Evolutionary conservation across 495 filamentous ascomycete species (phyloP).

Genomic region (Zalerion maritima): DNA sequence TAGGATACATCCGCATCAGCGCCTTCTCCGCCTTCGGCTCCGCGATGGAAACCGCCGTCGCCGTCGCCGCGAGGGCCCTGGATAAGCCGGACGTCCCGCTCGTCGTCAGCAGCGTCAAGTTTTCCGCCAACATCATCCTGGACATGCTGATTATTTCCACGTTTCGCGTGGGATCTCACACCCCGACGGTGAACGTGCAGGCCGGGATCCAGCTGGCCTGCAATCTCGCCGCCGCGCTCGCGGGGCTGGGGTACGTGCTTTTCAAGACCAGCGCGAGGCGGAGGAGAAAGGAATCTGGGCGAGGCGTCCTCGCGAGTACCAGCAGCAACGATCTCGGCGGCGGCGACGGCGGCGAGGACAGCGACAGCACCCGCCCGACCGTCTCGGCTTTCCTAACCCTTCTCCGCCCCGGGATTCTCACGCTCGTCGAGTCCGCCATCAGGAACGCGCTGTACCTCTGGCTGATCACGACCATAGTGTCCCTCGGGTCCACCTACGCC

Average conservation of each 20-base stretch:
- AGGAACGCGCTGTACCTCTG: slow-evolving; percentile 61
- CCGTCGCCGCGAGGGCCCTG: slow-evolving; percentile 45
- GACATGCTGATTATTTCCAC: slow-evolving; percentile 57
- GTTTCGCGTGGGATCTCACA: slow-evolving; percentile 42
- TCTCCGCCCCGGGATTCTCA: slow-evolving; percentile 38
- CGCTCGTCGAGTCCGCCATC: slow-evolving; percentile 48
- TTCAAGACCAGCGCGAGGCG: slow-evolving; percentile 17
- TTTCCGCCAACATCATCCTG: slow-evolving; percentile 52
- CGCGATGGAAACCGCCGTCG: slow-evolving; percentile 49
- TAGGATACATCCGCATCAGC: slow-evolving; percentile 54
- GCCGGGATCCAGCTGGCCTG: slow-evolving; percentile 49
- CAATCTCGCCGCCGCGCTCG: slow-evolving; percentile 39
- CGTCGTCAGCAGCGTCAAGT: slow-evolving; percentile 48
- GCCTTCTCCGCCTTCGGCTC: slow-evolving; percentile 46
- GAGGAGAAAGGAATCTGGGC: not conserved
- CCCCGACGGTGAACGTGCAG: slow-evolving; percentile 46
- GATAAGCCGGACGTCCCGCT: slow-evolving; percentile 63
- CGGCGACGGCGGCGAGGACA: slow-evolving; percentile 5
- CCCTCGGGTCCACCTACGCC: slow-evolving; percentile 47
- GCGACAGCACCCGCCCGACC: slow-evolving; percentile 16
- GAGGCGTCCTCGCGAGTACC: not conserved
- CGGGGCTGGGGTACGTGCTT: slow-evolving; percentile 47
- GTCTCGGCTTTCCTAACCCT: slow-evolving; percentile 34
- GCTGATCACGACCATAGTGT: slow-evolving; percentile 50
- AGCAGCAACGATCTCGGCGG: slow-evolving; percentile 1